Evolutionary conservation across 1,284 basidiomycete species (phyloP).

Genomic region (Irpex sp.): DNA sequence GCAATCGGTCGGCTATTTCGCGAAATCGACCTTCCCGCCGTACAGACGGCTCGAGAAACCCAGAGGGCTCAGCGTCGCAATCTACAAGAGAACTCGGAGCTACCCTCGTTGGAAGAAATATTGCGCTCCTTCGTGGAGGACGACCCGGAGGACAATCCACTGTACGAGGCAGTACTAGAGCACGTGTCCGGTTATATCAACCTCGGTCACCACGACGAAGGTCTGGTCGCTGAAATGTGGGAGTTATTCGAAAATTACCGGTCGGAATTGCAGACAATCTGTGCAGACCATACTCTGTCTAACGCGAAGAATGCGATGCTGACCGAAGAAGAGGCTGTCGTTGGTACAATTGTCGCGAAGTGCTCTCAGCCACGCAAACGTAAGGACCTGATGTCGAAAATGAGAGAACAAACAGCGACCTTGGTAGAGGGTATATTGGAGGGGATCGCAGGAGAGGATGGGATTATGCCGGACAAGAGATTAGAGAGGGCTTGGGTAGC

Average conservation of each 20-base stretch:
- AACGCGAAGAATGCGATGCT: conserved; percentile 38
- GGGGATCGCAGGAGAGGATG: conserved; percentile 44
- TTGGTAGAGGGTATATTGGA: conserved; percentile 47
- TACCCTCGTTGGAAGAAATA: conserved; percentile 21
- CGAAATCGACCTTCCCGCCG: conserved; percentile 47
- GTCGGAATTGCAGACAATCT: conserved; percentile 46
- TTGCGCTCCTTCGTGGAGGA: conserved; percentile 21
- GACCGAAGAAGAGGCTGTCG: conserved; percentile 57
- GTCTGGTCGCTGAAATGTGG: conserved; percentile 21
- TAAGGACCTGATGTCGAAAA: conserved; percentile 45
- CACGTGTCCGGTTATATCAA: conserved; percentile 26
- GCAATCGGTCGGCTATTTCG: conserved; percentile 60
- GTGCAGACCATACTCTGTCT: conserved; percentile 44
- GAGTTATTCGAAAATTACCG: conserved; percentile 44
- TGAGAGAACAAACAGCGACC: conserved; percentile 49
- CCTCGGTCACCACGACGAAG: conserved; percentile 17
- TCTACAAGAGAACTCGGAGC: conserved; percentile 13
- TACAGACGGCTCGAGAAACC: conserved; percentile 20
- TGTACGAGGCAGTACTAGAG: conserved; percentile 19
- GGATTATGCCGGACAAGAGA: conserved; percentile 31
- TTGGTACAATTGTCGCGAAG: conserved; percentile 62
- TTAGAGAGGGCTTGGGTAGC: conserved; percentile 49
- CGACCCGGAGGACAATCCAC: conserved; percentile 17
- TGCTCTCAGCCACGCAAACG: conserved; percentile 53
- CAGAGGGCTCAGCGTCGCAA: conserved; percentile 20